A percentile compares a stretch with the other conserved stretches of the same genome.
Conservation (phyloP, 2,329 filamentous ascomycete genomes). For the Purpureocillium takamizusanense region DNA sequence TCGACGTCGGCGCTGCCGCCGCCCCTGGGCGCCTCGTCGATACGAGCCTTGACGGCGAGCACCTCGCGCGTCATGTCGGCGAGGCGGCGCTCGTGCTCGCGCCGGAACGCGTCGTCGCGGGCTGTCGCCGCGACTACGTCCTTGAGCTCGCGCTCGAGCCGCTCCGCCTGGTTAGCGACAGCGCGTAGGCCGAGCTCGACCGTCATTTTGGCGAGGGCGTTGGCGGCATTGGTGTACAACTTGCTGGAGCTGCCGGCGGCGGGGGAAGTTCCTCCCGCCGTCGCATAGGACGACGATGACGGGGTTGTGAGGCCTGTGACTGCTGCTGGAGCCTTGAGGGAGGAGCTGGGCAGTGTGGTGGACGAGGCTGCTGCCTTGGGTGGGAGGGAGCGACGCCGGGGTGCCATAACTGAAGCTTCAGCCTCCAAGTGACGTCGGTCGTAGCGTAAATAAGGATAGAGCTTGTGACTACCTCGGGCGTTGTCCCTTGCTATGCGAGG, state of each 20-base stretch:
- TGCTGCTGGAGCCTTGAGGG: too few relatives aligned
- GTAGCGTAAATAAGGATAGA: too few relatives aligned
- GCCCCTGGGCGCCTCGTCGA: conserved; percentile 7
- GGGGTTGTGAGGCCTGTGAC: neutral
- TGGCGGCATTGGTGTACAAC: conserved; percentile 17
- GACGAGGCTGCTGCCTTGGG: neutral
- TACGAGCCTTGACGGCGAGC: conserved; percentile 17
- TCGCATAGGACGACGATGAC: neutral
- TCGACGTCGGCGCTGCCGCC: conserved; percentile 5
- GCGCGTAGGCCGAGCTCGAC: conserved; percentile 25
- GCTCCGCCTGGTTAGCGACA: conserved; percentile 16
- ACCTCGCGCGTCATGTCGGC: conserved; percentile 20
- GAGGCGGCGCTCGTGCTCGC: conserved; percentile 19
- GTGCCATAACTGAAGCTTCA: neutral
- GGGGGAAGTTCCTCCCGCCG: too few relatives aligned
- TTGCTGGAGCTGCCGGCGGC: too few relatives aligned
- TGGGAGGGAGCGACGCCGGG: neutral
- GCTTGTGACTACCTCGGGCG: too few relatives aligned
- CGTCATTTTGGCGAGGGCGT: conserved; percentile 26
- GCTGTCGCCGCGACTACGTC: conserved; percentile 15
- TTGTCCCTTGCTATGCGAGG: too few relatives aligned
- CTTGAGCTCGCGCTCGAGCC: conserved; percentile 19
- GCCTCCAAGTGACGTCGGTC: too few relatives aligned
- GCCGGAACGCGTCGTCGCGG: conserved; percentile 18
- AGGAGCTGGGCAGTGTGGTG: too few relatives aligned